A percentile compares a stretch with the other conserved stretches of the same genome.
phyloP scores from a whole-genome alignment of 169 alveolate genomes.

The Eimeria sp. region DNA sequence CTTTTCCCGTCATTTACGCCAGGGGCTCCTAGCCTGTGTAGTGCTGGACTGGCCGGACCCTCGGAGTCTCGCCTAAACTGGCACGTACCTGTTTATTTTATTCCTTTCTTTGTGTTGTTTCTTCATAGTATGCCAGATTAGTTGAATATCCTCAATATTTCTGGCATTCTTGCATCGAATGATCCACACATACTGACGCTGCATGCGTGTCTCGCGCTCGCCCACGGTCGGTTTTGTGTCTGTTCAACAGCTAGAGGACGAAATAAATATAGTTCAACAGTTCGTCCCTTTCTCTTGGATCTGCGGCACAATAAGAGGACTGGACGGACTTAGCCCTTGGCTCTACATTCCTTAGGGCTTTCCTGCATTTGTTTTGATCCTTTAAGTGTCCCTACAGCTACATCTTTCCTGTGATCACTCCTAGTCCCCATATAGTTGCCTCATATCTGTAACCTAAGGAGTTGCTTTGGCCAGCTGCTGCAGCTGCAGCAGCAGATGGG shows the following conservation, averaged over 20 bases:
- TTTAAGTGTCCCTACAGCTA: not conserved
- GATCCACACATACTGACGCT: constrained; percentile 20
- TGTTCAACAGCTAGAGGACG: not conserved
- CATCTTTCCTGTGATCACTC: not conserved
- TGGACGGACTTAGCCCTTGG: not conserved
- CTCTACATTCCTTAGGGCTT: not conserved
- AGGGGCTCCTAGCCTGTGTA: not conserved
- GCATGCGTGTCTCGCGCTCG: constrained; percentile 64
- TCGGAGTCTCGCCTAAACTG: constrained; percentile 7
- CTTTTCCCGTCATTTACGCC: not conserved
- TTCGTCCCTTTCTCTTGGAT: not conserved
- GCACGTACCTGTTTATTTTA: not conserved
- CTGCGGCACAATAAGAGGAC: not conserved
- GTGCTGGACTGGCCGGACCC: constrained; percentile 69
- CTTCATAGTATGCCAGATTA: not conserved
- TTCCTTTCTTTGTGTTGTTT: constrained; percentile 2
- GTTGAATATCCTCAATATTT: not conserved
- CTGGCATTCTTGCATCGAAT: not conserved
- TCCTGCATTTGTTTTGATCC: not conserved
- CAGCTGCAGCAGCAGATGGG: constrained; percentile 51
- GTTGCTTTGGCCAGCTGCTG: not conserved
- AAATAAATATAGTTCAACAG: not conserved
- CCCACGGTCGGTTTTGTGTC: not conserved
- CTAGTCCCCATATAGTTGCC: not conserved
- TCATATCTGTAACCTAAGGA: not conserved